Base-by-base conservation (phyloP, 140 eudicot species). In the Flaveria floridana region DNA sequence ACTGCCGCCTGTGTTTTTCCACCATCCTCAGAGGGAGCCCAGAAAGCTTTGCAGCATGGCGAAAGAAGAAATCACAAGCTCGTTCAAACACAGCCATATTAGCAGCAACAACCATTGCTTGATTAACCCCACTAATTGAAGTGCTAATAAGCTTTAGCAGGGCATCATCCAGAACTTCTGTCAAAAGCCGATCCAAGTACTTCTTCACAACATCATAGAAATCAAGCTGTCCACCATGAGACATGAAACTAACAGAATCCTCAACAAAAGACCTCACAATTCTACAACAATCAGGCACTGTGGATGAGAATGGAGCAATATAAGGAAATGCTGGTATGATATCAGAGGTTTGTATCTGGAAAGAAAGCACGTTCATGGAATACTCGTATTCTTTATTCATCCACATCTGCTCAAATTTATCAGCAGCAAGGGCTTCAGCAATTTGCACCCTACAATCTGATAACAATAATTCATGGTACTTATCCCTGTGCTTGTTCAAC, bases 161-260 rank as follows among this genome's bases (percentile, higher is more conserved):
- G 51, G 87, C 90, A 70, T 87, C 96, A 85, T 94, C 99, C 76
- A 94, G 83, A 23, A 94, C 99, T 73, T 88, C 96, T 55, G 86
- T 85, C 88, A 94, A 84, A 72, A 94, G 95, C 73, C 96, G 83
- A 62, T 94, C 99, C 84, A 94, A 88, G 71, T 88, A 90, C 87
- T 90, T 94, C 85, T 88, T 94, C 68, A 90, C 96, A 70, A 94
- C 97, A 88, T 94, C 99, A 76, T 83, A 90, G 80, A 88, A 94
- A 73, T 94, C 99, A 76, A 94, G 97, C 77, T 90, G 99, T 62
- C 99, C 99, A 76, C 99, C 97, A 64, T 88, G 79, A 2, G 99
- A 94, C 99, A 94, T 94, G 79, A 85, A 94, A 72, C 99, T 94
- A 78, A 90, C 99, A 23, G 99, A 94, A 79, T 94, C 99, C 86